Evolutionary conservation across 75 land plant species (phyloP), one percentile per base, ranked within the genome.

Genomic region (Larix kaempferi): DNA sequence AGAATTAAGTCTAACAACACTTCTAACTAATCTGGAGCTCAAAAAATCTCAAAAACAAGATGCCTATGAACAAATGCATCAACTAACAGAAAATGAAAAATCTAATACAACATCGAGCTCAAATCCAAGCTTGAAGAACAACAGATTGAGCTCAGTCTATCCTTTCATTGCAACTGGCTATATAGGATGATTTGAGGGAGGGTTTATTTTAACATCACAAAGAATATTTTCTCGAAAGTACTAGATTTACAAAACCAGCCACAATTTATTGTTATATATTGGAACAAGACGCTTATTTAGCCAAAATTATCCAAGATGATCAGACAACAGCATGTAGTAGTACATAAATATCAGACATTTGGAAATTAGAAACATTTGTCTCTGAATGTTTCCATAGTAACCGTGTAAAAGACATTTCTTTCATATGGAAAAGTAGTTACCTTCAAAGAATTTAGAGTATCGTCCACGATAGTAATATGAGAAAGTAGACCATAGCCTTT

Each of bases 71-170:
- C 74, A 52, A 73, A 73, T 73, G 6, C 57, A 73, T 25, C 23
- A 73, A 52, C 37, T 73, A 23, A 44, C 1, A 15, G 29, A 73
- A 54, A 73, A 57, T 2, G 41, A 3, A 17, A 54, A 54, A 2
- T 73, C 74, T 54, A 54, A 54, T 15, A 26, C 74, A 54, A 16
- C 55, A 73, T 21, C 7, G 11, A 25, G n/a, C n/a, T 73, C 19
- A 49, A 26, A 26, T 44, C 0, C 4, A 73, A 73, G 74, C 74
- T 73, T 5, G 74, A 73, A 49, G 41, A 73, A 16, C 57, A 54
- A 57, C 74, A 73, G 49, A 73, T 52, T 73, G 57, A 73, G 56
- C 74, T 73, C 5, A n/a, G n/a, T n/a, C n/a, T n/a, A n/a, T n/a
- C n/a, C n/a, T n/a, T n/a, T n/a, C n/a, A n/a, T 64, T 35, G 33